Conservation (phyloP, 352 stramenopile species). For the Globisporangium radiosum region DNA sequence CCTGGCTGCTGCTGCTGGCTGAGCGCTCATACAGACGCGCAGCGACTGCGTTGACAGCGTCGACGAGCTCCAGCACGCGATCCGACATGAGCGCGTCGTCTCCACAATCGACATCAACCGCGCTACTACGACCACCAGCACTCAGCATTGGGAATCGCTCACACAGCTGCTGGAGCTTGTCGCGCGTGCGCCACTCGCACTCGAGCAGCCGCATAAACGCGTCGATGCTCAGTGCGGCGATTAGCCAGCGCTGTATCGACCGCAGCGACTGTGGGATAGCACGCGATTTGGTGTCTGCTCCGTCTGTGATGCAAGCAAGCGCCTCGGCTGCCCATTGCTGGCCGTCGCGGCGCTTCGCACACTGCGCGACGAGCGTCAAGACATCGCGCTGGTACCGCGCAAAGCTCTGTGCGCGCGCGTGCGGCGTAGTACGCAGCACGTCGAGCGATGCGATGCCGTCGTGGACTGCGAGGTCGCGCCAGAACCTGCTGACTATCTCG, state of each 20-base stretch:
- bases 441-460: slow-evolving; percentile 17
- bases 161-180: slow-evolving; percentile 25
- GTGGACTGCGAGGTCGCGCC: slow-evolving; percentile 23
- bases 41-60: too few relatives aligned
- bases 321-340: slow-evolving; percentile 20
- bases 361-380: slow-evolving; percentile 19
- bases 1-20: background rate
- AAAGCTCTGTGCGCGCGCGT: slow-evolving; percentile 17
- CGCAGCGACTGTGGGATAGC: slow-evolving; percentile 14
- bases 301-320: slow-evolving; percentile 4
- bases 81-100: background rate
- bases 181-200: slow-evolving; percentile 18
- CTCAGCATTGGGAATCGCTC: slow-evolving; percentile 6
- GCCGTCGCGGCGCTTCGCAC: slow-evolving; percentile 24
- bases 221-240: slow-evolving; percentile 17
- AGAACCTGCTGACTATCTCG: slow-evolving; percentile 16
- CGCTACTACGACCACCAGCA: background rate
- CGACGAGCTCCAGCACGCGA: background rate
- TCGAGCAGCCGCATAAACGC: slow-evolving; percentile 23
- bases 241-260: slow-evolving; percentile 22
- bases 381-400: slow-evolving; percentile 21
- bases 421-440: slow-evolving; percentile 13
- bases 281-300: background rate
- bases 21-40: too few relatives aligned
- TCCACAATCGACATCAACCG: too few relatives aligned